A percentile compares a stretch with the other conserved stretches of the same genome.
These are phyloP conservation scores for Vanderwaltozyma tropicalis DNA, from an alignment of 805 yeast species.

Conservation along the genomic window DNA sequence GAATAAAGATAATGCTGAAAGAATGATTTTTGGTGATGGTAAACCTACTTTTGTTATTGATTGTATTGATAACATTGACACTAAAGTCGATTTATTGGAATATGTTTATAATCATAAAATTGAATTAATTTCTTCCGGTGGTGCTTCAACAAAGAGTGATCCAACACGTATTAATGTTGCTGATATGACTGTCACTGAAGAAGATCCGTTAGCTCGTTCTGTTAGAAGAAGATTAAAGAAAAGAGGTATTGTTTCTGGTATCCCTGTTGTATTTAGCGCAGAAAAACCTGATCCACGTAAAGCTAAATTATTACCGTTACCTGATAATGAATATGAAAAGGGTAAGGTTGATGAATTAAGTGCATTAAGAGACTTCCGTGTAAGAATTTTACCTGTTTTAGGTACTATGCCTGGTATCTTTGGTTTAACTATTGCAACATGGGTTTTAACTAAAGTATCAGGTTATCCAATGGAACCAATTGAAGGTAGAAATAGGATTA, in stretches of 20 bases:
- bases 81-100: slow-evolving; percentile 83
- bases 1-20: slow-evolving; percentile 55
- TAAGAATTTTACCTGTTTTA: slow-evolving; percentile 86
- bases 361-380: slow-evolving; percentile 83
- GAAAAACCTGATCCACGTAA: slow-evolving; percentile 96
- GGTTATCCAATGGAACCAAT: slow-evolving; percentile 88
- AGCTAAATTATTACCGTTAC: slow-evolving; percentile 76
- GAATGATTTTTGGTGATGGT: slow-evolving; percentile 40
- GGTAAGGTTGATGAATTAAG: slow-evolving; percentile 70
- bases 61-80: slow-evolving; percentile 93
- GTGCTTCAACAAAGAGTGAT: slow-evolving; percentile 95
- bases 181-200: slow-evolving; percentile 83
- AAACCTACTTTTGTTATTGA: slow-evolving; percentile 77
- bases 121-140: slow-evolving; percentile 83
- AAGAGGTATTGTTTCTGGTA: slow-evolving; percentile 63
- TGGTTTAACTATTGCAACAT: slow-evolving; percentile 83
- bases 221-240: slow-evolving; percentile 77
- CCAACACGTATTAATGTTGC: slow-evolving; percentile 84
- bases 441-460: slow-evolving; percentile 64
- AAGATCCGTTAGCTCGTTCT: slow-evolving; percentile 83
- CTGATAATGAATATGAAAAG: slow-evolving; percentile 58
- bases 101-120: slow-evolving; percentile 53
- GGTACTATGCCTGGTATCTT: slow-evolving; percentile 97
- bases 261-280: slow-evolving; percentile 83
- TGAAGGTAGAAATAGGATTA: slow-evolving; percentile 80